Percentiles rank a stretch among this genome's conserved stretches.
Evolutionary conservation across 2,329 filamentous ascomycete genomes (phyloP).

Genomic region (Rhytidhysteron rufulum): DNA sequence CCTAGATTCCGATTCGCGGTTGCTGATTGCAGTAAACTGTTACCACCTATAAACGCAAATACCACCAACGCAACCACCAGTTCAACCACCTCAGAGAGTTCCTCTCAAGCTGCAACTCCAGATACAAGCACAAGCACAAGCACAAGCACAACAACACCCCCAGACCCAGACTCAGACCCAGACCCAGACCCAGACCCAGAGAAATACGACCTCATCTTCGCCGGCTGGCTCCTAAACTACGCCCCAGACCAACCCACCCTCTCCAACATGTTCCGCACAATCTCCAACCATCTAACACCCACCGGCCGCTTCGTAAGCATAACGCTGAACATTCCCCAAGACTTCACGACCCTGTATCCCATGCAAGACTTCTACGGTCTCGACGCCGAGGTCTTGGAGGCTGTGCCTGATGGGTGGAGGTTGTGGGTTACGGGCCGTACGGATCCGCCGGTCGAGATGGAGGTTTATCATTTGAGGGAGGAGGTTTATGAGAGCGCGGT

Average conservation of each 20-base stretch:
- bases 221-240: constrained; percentile 30
- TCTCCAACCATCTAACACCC: constrained; percentile 12
- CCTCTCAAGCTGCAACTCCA: too few species aligned
- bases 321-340: constrained; percentile 16
- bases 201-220: constrained; percentile 24
- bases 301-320: constrained; percentile 20
- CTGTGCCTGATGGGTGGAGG: constrained; percentile 14
- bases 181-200: neutral
- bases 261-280: constrained; percentile 19
- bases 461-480: constrained; percentile 21
- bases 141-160: too few species aligned
- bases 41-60: neutral
- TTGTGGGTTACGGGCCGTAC: constrained; percentile 11
- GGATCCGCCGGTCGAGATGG: constrained; percentile 17
- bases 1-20: constrained; percentile 17
- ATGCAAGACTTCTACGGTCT: constrained; percentile 23
- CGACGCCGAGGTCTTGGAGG: constrained; percentile 17
- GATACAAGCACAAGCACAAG: too few species aligned
- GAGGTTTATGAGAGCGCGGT: constrained; percentile 27
- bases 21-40: constrained; percentile 21
- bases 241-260: constrained; percentile 19
- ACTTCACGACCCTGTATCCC: constrained; percentile 13
- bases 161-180: too few species aligned
- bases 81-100: too few species aligned
- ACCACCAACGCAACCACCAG: too few species aligned